phyloP scores from a whole-genome alignment of 2,329 filamentous ascomycete species.

The Penicillium olsonii region DNA sequence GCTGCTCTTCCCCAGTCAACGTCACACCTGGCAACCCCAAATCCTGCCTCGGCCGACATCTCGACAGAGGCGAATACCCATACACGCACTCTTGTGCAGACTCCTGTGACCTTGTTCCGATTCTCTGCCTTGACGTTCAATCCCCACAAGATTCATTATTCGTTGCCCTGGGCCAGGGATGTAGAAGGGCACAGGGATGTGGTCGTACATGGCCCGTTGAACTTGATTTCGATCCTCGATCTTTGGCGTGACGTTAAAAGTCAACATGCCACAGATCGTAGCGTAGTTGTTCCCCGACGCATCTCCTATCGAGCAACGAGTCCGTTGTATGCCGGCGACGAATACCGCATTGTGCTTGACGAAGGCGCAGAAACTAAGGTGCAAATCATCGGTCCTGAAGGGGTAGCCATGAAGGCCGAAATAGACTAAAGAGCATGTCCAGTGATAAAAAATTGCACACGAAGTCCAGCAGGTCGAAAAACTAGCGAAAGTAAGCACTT shows the following conservation, averaged over 20 bases:
- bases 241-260: conserved; percentile 45
- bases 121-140: conserved; percentile 50
- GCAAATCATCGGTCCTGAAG: conserved; percentile 36
- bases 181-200: conserved; percentile 47
- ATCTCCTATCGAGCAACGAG: conserved; percentile 53
- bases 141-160: conserved; percentile 49
- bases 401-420: conserved; percentile 43
- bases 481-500: neutral
- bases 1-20: conserved; percentile 6
- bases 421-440: conserved; percentile 18
- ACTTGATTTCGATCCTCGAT: conserved; percentile 46
- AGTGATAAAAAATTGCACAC: too few species aligned
- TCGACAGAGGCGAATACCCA: conserved; percentile 27
- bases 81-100: conserved; percentile 38
- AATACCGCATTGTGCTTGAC: conserved; percentile 47
- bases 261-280: conserved; percentile 17
- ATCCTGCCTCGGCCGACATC: conserved; percentile 22
- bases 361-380: conserved; percentile 32
- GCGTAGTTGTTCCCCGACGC: conserved; percentile 39
- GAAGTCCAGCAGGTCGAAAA: too few species aligned
- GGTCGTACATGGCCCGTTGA: conserved; percentile 48
- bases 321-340: conserved; percentile 52
- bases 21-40: conserved; percentile 16
- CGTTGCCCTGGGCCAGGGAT: conserved; percentile 44
- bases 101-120: conserved; percentile 44